Evolutionary conservation across 2,329 filamentous ascomycete species (phyloP), one percentile per base, ranked within the genome.

Genomic region (Acrocalymma vagum): DNA sequence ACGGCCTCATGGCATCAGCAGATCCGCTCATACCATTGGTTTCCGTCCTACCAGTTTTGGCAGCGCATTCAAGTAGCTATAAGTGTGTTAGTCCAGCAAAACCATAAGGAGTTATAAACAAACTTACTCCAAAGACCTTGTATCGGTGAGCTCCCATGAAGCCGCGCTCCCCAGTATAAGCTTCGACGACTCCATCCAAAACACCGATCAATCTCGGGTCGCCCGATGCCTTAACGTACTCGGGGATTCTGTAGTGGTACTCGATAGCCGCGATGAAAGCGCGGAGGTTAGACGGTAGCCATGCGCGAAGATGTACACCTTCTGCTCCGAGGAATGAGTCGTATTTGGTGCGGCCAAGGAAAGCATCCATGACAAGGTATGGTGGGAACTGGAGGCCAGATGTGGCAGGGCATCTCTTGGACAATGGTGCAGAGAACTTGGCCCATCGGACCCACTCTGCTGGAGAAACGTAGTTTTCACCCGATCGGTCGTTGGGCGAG

Each of bases 141-240:
- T 81, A 80, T n/a, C 78, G 65, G 51, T 82, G 78, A 0, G 74
- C 76, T 5, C 79, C 78, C 78, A 81, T 79, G 53, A 81, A 81
- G 0, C 79, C 78, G 14, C 78, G 69, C 48, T 81, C 78, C 1
- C 78, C 79, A 0, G 77, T 76, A 46, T 81, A 82, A 0, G 78
- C 77, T 51, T 81, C 79, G 1, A 81, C 72, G 3, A 81, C 79
- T 0, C 78, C 78, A 41, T 81, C 78, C 1, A 81, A 45, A 1
- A 81, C 77, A 3, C 79, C 79, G 55, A 78, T 76, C 0, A 81
- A 64, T 9, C 76, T 66, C 0, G 73, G 69, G 35, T 81, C 78
- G 0, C 73, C 74, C 0, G 77, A 79, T 28, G 73, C 52, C n/a
- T 72, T 67, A 10, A 81, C 78, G 31, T 78, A 81, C 27, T 80